These are phyloP conservation scores for Wickerhamiella siamensis DNA, from an alignment of 805 yeast genomes.

Conservation along the genomic window DNA sequence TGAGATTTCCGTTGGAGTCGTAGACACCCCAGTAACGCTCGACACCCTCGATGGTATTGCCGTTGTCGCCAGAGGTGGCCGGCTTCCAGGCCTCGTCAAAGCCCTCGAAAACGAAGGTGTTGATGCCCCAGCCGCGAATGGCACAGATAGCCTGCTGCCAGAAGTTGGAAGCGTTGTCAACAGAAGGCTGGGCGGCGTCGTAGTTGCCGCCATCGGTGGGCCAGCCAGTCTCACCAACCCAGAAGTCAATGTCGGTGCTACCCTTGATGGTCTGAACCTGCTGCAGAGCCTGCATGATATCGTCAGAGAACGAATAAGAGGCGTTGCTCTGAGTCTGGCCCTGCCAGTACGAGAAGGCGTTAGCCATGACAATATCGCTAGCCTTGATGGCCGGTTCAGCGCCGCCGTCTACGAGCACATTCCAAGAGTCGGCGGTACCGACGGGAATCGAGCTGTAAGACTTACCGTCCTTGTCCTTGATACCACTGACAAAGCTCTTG, in stretches of 20 bases:
- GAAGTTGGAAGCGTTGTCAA: conserved; percentile 59
- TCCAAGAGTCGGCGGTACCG: conserved; percentile 96
- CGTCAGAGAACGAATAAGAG: conserved; percentile 86
- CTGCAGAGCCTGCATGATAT: conserved; percentile 94
- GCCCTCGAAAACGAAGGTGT: conserved; percentile 87
- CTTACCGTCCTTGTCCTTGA: conserved; percentile 69
- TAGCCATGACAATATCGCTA: conserved; percentile 77
- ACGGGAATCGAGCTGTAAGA: conserved; percentile 60
- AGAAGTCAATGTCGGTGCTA: conserved; percentile 68
- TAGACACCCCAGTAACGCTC: conserved; percentile 95
- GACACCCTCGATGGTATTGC: conserved; percentile 37
- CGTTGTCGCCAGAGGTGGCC: conserved; percentile 51
- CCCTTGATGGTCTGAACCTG: conserved; percentile 77
- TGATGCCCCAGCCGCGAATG: conserved; percentile 90
- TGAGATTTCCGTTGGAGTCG: conserved; percentile 26
- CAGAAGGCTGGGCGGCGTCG: conserved; percentile 52
- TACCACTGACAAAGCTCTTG: conserved; percentile 42
- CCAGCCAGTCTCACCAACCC: conserved; percentile 98
- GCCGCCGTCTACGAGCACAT: conserved; percentile 69
- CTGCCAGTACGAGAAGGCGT: conserved; percentile 98
- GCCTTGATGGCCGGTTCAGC: conserved; percentile 58
- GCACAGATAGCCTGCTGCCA: conserved; percentile 88
- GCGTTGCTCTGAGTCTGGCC: conserved; percentile 78
- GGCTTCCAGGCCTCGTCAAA: conserved; percentile 97
- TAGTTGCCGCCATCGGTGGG: conserved; percentile 72